phyloP scores from a whole-genome alignment of 352 stramenopile genomes.

The Pythium sukuiense region DNA sequence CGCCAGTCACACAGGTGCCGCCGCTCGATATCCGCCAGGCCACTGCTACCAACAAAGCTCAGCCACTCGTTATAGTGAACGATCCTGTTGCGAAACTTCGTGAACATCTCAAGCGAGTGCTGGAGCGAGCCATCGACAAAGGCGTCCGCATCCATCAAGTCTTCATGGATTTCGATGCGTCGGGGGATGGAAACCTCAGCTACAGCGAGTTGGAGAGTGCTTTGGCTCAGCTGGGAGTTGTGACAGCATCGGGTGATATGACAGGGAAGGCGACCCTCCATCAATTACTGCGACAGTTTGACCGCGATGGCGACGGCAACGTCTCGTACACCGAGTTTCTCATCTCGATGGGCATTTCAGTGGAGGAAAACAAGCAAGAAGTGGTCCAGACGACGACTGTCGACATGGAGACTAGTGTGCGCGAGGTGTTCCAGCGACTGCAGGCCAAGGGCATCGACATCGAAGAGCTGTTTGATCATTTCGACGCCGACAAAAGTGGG shows the following conservation, averaged over 20 bases:
- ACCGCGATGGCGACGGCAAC: conserved; percentile 54
- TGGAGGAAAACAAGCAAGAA: conserved; percentile 49
- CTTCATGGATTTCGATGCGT: conserved; percentile 63
- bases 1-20: not conserved
- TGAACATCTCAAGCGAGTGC: conserved; percentile 54
- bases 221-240: conserved; percentile 53
- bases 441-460: conserved; percentile 50
- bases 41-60: not conserved
- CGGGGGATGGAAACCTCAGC: conserved; percentile 58
- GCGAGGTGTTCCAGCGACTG: conserved; percentile 51
- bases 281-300: conserved; percentile 50
- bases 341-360: conserved; percentile 43
- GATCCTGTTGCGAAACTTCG: conserved; percentile 31
- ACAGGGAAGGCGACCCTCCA: conserved; percentile 23
- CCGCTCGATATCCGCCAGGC: not conserved
- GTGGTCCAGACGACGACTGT: conserved; percentile 40
- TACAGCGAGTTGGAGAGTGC: conserved; percentile 53
- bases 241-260: conserved; percentile 31
- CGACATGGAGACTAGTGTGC: conserved; percentile 44
- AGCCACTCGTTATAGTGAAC: conserved; percentile 1
- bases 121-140: conserved; percentile 55
- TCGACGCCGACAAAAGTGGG: conserved; percentile 62
- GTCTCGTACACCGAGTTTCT: conserved; percentile 87
- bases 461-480: conserved; percentile 65
- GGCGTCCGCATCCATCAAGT: conserved; percentile 60